A percentile compares a stretch with the other conserved stretches of the same genome.
phyloP scores from a whole-genome alignment of 2,329 filamentous ascomycete species.

The Alternaria triticimaculans region DNA sequence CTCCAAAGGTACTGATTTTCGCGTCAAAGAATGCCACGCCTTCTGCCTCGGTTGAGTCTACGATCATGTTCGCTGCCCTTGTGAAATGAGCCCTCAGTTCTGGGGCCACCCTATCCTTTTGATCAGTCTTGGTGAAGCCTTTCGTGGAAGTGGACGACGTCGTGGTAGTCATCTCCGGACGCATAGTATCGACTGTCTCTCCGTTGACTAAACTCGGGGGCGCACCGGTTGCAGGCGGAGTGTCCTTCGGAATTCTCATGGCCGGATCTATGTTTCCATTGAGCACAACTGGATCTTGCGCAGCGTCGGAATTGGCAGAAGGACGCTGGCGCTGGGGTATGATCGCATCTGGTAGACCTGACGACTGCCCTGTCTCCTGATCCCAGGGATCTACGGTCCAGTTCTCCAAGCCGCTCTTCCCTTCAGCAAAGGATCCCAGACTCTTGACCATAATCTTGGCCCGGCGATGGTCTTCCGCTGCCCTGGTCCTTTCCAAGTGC shows the following conservation, averaged over 20 bases:
- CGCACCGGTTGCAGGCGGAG: constrained; percentile 23
- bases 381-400: constrained; percentile 45
- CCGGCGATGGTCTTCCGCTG: constrained; percentile 59
- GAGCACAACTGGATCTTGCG: constrained; percentile 23
- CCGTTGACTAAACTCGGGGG: constrained; percentile 31
- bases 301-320: constrained; percentile 17
- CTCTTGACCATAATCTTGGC: constrained; percentile 61
- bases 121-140: constrained; percentile 20
- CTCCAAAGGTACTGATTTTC: constrained; percentile 47
- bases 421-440: constrained; percentile 47
- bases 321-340: constrained; percentile 30
- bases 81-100: constrained; percentile 45
- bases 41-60: constrained; percentile 47
- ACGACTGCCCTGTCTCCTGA: constrained; percentile 18
- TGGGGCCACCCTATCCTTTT: constrained; percentile 34
- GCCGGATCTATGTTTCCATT: constrained; percentile 32
- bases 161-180: constrained; percentile 27
- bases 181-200: constrained; percentile 19
- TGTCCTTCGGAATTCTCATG: constrained; percentile 19
- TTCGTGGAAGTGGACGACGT: constrained; percentile 30
- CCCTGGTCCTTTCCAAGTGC: constrained; percentile 65
- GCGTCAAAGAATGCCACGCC: constrained; percentile 49
- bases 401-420: constrained; percentile 43
- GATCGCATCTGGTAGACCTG: constrained; percentile 18
- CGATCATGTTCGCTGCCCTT: constrained; percentile 49